Conservation (phyloP, 257 asterid genomes). For the Rauvolfia tetraphylla region DNA sequence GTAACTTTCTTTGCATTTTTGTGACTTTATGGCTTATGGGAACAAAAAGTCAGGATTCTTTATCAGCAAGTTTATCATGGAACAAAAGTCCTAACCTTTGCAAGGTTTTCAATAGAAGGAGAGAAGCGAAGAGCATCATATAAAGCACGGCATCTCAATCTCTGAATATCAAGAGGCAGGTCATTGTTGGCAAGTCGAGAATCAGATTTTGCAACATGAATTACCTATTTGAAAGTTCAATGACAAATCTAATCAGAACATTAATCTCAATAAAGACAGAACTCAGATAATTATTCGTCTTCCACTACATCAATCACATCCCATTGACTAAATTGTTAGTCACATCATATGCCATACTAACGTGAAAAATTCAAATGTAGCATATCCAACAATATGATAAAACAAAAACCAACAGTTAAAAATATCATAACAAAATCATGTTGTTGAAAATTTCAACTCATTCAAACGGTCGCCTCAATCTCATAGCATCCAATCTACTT, state of each 20-base stretch:
- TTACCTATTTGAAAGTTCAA: slow-evolving; percentile 48
- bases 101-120: slow-evolving; percentile 72
- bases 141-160: slow-evolving; percentile 94
- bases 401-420: not conserved
- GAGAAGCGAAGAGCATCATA: slow-evolving; percentile 80
- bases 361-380: not conserved
- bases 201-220: slow-evolving; percentile 93
- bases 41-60: not conserved
- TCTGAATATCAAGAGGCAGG: slow-evolving; percentile 89
- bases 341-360: not conserved
- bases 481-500: not conserved
- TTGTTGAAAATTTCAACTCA: not conserved
- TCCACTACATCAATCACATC: not conserved
- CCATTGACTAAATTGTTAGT: not conserved
- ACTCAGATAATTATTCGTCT: not conserved
- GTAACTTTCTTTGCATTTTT: not conserved
- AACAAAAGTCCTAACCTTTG: slow-evolving; percentile 58
- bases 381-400: not conserved
- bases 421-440: not conserved
- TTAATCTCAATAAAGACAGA: not conserved
- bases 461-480: not conserved
- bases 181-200: slow-evolving; percentile 96
- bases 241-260: not conserved
- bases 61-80: not conserved
- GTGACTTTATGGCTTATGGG: not conserved